Base-by-base conservation (phyloP, 148 eudicot genomes). In the Mesembryanthemum crystallinum region DNA sequence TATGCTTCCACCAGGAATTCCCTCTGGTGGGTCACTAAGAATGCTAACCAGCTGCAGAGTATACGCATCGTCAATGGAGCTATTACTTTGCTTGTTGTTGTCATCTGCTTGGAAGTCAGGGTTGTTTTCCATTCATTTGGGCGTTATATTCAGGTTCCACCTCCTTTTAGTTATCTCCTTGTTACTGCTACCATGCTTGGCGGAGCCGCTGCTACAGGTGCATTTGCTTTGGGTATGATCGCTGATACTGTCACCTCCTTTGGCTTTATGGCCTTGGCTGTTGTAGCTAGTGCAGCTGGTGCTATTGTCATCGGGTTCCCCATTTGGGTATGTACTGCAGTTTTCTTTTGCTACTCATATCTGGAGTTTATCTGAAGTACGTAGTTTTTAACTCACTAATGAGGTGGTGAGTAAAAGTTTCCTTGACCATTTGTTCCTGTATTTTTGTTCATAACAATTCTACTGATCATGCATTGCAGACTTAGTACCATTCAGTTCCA, bases 241-340 rank as follows among this genome's bases (percentile, higher is more conserved):
- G 83, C 85, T 42, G 96, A 95, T 80, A 88, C 96, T 74, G 59
- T 82, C 65, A 85, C 86, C 73, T 86, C 96, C 27, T 7, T 89
- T 28, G 88, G 83, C 21, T 95, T 95, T 75, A 87, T 91, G 47
- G 82, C 87, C 72, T 79, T 92, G 86, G 91, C 96, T 60, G 87
- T 88, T 14, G 63, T 90, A 28, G 94, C 90, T 59, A 89, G 96
- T 79, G 88, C 89, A 71, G 90, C 98, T 78, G 98, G 91, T 69
- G 98, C 98, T 18, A 68, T 90, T 52, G 92, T 95, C 14, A 86
- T 95, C 73, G 98, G 97, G 49, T 92, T 92, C 65, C 98, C 98
- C 24, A 65, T 90, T 33, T 77, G 89, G 97, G 98, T 95, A 95
- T 75, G 88, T 60, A 42, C 76, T 80, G 57, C 37, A 24, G 49